phyloP scores from a whole-genome alignment of 2,329 filamentous ascomycete genomes.

The Aureobasidium namibiae region DNA sequence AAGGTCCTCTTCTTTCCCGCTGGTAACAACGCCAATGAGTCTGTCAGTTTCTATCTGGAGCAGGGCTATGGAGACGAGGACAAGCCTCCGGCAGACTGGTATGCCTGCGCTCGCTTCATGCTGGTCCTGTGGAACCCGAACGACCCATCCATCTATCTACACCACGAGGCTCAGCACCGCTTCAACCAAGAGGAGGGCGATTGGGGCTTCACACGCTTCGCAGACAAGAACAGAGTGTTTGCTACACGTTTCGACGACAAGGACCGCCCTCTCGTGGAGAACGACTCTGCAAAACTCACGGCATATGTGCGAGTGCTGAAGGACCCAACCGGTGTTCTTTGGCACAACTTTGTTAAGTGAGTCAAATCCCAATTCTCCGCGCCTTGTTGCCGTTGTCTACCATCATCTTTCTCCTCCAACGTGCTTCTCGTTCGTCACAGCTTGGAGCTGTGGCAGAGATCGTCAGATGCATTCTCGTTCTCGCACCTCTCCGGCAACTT shows the following conservation, averaged over 20 bases:
- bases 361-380: conserved; percentile 14
- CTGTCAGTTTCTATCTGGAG: conserved; percentile 91
- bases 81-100: conserved; percentile 83
- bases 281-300: conserved; percentile 69
- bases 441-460: neutral
- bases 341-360: conserved; percentile 78
- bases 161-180: conserved; percentile 79
- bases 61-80: conserved; percentile 68
- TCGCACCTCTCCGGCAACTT: neutral
- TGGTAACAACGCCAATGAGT: conserved; percentile 81
- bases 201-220: conserved; percentile 97
- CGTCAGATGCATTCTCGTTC: neutral
- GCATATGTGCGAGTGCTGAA: conserved; percentile 76
- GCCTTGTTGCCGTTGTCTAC: neutral
- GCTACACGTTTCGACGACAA: conserved; percentile 64
- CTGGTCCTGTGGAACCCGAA: conserved; percentile 91
- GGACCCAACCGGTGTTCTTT: conserved; percentile 79
- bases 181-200: conserved; percentile 96
- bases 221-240: conserved; percentile 80
- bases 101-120: conserved; percentile 91
- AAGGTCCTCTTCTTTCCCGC: conserved; percentile 91
- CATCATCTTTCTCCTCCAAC: neutral
- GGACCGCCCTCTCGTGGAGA: conserved; percentile 65
- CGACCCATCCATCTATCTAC: conserved; percentile 72
- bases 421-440: neutral